These are phyloP conservation scores for Camellia sinensis DNA, from an alignment of 148 eudicot species.

Conservation along the genomic window DNA sequence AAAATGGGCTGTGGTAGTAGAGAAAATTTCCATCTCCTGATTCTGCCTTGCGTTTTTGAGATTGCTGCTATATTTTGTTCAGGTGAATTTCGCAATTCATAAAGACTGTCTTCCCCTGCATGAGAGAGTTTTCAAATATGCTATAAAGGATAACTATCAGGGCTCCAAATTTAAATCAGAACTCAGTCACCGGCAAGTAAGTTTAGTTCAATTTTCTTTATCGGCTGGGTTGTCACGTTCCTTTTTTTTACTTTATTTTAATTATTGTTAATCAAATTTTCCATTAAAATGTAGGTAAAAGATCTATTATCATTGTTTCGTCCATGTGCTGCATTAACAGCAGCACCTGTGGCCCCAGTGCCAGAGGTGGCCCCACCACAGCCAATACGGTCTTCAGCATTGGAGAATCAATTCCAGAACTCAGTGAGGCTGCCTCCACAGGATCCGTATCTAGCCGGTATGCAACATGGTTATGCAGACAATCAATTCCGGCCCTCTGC, in stretches of 20 bases:
- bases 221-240: neutral
- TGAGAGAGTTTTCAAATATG: constrained; percentile 44
- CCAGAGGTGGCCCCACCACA: constrained; percentile 7
- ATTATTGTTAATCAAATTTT: neutral
- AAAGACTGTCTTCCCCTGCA: constrained; percentile 63
- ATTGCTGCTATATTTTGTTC: constrained; percentile 4
- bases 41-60: neutral
- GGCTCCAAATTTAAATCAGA: constrained; percentile 57
- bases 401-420: constrained; percentile 5
- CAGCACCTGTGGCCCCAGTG: constrained; percentile 10
- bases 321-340: constrained; percentile 25
- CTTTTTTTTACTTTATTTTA: neutral
- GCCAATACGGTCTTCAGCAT: constrained; percentile 14
- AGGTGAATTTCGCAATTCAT: constrained; percentile 58
- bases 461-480: neutral
- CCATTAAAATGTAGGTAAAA: constrained; percentile 25
- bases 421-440: constrained; percentile 13
- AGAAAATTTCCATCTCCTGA: too few species aligned
- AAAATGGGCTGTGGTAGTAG: too few species aligned
- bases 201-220: neutral
- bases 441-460: constrained; percentile 4
- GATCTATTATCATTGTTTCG: constrained; percentile 27
- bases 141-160: constrained; percentile 46
- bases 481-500: constrained; percentile 9
- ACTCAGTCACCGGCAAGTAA: constrained; percentile 50